Evolutionary conservation across 139 green algal genomes (phyloP), one percentile per base, ranked within the genome.

Genomic region (Chlamydomonas sphaeroides): DNA sequence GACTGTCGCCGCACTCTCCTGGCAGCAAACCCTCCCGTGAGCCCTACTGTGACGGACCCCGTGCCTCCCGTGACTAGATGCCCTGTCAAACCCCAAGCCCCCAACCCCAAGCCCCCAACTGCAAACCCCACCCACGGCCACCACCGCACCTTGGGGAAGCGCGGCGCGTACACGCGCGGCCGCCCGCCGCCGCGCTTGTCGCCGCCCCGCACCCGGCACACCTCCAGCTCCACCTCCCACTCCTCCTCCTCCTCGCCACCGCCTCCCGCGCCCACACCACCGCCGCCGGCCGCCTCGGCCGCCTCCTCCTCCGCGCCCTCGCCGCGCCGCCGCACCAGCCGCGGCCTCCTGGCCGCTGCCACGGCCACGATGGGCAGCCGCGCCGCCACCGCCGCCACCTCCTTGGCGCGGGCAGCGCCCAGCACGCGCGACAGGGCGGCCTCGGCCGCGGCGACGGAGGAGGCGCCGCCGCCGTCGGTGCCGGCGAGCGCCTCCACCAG

Each of bases 121-220:
- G 45, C 45, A 51, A 8, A 51, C 45, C 8, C 8, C 8, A 20
- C 53, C 51, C 35, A 36, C 30, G 26, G 5, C 28, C 39, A n/a
- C 26, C 30, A 0, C 35, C 85, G 25, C 41, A 90, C 93, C 92
- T 98, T 98, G 59, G 94, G 93, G 71, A 97, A 98, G 32, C 88
- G 88, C 0, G 95, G 95, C 8, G 93, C 90, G 74, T 95, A 97
- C 25, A 92, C 93, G 15, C 92, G 81, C 0, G 91, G 89, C 68
- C 85, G 68, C 63, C 74, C 61, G 32, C 17, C 51, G 62, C 17
- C 57, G 32, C 35, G 33, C n/a, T n/a, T n/a, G 68, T 84, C 65
- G 62, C 72, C 35, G 51, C 38, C 35, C 77, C 77, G 30, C 86
- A 80, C 2, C 32, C 69, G 76, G 23, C 49, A 62, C 48, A 83